Evolutionary conservation across 2,329 filamentous ascomycete species (phyloP).

Genomic region (Aureobasidium pullulans): DNA sequence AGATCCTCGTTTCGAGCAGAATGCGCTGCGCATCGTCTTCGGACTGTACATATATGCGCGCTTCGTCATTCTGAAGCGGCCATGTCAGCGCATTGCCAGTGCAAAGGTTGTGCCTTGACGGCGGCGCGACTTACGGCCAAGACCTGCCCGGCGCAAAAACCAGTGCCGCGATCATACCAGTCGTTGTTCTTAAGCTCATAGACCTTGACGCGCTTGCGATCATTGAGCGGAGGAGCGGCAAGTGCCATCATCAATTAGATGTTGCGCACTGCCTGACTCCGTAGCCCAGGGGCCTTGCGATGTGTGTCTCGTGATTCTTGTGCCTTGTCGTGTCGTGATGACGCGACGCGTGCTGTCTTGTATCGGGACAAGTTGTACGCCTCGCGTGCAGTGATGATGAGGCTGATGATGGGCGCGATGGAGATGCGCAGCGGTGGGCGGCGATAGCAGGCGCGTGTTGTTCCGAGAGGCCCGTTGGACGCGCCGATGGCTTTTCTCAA

Average conservation of each 20-base stretch:
- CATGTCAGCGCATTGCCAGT: slow-evolving; percentile 14
- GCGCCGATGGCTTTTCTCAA: neutral
- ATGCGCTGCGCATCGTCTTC: slow-evolving; percentile 82
- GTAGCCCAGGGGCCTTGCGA: neutral
- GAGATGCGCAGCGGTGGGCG: neutral
- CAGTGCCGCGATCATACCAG: slow-evolving; percentile 97
- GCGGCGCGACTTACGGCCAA: slow-evolving; percentile 53
- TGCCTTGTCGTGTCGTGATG: neutral
- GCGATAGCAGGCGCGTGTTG: neutral
- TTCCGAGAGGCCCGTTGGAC: neutral
- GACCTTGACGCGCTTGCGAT: slow-evolving; percentile 77
- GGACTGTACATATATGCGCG: slow-evolving; percentile 82
- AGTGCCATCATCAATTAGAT: slow-evolving; percentile 16
- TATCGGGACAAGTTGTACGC: neutral
- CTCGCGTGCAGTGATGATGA: neutral
- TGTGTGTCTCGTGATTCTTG: neutral
- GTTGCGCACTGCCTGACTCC: slow-evolving; percentile 14
- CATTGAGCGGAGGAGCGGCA: slow-evolving; percentile 29
- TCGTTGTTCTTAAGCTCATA: slow-evolving; percentile 98
- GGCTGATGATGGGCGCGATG: neutral
- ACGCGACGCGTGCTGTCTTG: slow-evolving; percentile 6
- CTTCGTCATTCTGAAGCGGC: slow-evolving; percentile 58
- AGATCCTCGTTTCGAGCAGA: slow-evolving; percentile 81
- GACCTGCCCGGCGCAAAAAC: slow-evolving; percentile 79
- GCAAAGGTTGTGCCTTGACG: neutral